A percentile compares a stretch with the other conserved stretches of the same genome.
These are phyloP conservation scores for Rhizoclosmatium globosum DNA, from an alignment of 192 early-diverging fungal species.

Conservation along the genomic window DNA sequence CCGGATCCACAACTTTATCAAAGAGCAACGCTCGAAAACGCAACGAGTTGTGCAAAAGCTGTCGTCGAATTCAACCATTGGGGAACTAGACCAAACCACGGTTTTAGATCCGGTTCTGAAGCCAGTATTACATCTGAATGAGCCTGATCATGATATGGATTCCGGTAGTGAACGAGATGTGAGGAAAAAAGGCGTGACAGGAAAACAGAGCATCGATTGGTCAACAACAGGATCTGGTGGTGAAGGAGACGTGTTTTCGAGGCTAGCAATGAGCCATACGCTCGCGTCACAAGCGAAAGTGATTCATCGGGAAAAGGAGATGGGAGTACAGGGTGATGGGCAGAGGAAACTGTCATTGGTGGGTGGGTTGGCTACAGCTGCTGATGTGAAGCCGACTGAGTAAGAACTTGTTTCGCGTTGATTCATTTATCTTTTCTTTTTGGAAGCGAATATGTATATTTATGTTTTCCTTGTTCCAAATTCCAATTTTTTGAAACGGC, in stretches of 20 bases:
- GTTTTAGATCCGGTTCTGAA: background rate
- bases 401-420: too few relatives aligned
- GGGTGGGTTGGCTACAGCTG: background rate
- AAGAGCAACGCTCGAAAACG: background rate
- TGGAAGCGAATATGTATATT: too few relatives aligned
- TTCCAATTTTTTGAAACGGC: too few relatives aligned
- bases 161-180: background rate
- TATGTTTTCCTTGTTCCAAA: too few relatives aligned
- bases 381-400: too few relatives aligned
- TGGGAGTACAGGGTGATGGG: background rate
- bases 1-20: constrained; percentile 22
- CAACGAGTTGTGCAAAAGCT: background rate
- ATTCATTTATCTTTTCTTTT: too few relatives aligned
- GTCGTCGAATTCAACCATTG: background rate
- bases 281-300: constrained; percentile 56
- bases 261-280: constrained; percentile 53
- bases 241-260: constrained; percentile 45
- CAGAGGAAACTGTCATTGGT: background rate
- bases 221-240: constrained; percentile 3
- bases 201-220: background rate
- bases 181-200: background rate
- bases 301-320: constrained; percentile 37
- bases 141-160: background rate
- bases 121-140: background rate
- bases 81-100: background rate